Conservation (phyloP, 805 yeast genomes). For the Starmerella tilneyi region DNA sequence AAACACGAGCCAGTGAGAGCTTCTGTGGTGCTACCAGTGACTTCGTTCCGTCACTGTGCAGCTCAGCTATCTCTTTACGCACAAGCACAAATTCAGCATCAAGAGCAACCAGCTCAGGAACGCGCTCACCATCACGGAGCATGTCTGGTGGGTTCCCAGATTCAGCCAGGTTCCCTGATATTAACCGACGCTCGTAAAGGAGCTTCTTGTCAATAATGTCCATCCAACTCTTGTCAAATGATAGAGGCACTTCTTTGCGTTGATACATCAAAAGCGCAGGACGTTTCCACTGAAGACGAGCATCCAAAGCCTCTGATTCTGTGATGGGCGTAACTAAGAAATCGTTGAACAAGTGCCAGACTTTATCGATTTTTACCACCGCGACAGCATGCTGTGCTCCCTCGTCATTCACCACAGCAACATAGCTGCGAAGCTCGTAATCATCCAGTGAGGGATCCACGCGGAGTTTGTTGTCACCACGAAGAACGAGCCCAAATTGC, state of each 20-base stretch:
- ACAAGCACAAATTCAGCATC: conserved; percentile 93
- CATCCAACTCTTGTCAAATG: conserved; percentile 43
- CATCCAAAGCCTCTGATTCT: conserved; percentile 66
- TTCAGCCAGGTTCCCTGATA: conserved; percentile 49
- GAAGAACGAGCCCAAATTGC: conserved; percentile 6
- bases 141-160: conserved; percentile 40
- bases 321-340: conserved; percentile 70
- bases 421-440: conserved; percentile 31
- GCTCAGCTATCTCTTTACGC: conserved; percentile 67
- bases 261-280: conserved; percentile 36
- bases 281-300: conserved; percentile 69
- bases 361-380: conserved; percentile 25
- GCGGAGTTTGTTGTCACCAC: conserved; percentile 13
- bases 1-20: conserved; percentile 75
- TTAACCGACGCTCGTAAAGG: conserved; percentile 64
- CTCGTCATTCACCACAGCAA: conserved; percentile 30
- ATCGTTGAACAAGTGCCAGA: conserved; percentile 84
- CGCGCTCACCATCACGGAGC: conserved; percentile 55
- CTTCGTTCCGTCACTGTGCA: conserved; percentile 60
- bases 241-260: conserved; percentile 15
- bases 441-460: neutral
- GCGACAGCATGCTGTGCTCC: conserved; percentile 33
- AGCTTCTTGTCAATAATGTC: conserved; percentile 49
- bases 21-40: conserved; percentile 63
- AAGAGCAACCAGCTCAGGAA: conserved; percentile 72